Base-by-base conservation (phyloP, 2,329 filamentous ascomycete species). In the Cordyceps farinosa region DNA sequence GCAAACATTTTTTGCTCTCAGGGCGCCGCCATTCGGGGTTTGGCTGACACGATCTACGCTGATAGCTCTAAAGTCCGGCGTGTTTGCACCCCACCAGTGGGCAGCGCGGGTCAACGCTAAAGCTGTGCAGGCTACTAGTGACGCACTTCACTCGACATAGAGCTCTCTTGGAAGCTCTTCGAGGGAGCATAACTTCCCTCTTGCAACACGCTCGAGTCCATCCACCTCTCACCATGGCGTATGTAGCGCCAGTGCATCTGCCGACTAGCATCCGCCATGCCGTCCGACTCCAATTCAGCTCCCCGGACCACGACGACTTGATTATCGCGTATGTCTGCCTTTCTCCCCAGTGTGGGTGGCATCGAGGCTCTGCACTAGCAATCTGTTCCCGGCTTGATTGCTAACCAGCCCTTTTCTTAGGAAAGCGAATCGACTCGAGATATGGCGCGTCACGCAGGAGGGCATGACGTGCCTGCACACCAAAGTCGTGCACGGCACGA, bases 241-340 rank as follows among this genome's bases (percentile, higher is more conserved):
- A 98, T 76, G 82, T 99, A 71, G 92, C 92, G 66, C 93, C 95
- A 45, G 95, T 99, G 63, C 95, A 99, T 76, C 85, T 88, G 70
- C 90, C 95, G 30, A 97, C 91, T 75, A 96, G 92, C 79, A 88
- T 97, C 67, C 88, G 93, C 62, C 90, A 97, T 84, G 94, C 93
- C 15, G 76, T 98, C 68, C 91, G 89, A 72, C 83, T 94, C 65
- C 87, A 87, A 69, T 88, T 98, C 70, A 80, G 96, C 58, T 84
- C 85, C 50, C 79, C 86, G 5, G 86, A 90, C 57, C 86, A 92
- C 65, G 90, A 96, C 70, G 92, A 91, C 70, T 81, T 99, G 66
- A 87, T 97, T 60, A 82, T 97, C 71, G 92, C 92, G 93, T 97
- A 84, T 78, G 91, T 67, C 62, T 40, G 63, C 64, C 54, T 57